These are phyloP conservation scores for Penicillium coprophilum DNA, from an alignment of 495 filamentous ascomycete genomes.

Conservation along the genomic window DNA sequence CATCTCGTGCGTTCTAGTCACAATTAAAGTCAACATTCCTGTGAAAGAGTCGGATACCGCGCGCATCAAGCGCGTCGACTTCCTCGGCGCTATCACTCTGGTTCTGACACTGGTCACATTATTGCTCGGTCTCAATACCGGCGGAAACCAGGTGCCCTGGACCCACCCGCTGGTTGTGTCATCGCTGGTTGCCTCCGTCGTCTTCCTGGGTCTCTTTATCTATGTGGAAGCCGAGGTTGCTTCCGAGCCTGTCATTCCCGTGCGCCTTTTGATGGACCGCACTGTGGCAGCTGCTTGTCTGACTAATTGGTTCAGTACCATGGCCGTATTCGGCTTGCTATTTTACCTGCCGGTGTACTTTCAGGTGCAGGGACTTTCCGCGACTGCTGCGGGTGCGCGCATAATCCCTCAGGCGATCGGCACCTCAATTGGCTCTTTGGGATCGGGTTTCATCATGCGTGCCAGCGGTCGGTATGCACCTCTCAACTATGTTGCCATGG, in stretches of 20 bases:
- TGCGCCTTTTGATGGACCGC: slow-evolving; percentile 69
- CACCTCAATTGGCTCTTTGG: slow-evolving; percentile 68
- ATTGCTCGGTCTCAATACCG: slow-evolving; percentile 77
- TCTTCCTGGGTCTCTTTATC: slow-evolving; percentile 53
- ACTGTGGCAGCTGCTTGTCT: slow-evolving; percentile 74
- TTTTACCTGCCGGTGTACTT: slow-evolving; percentile 85
- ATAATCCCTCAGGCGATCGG: slow-evolving; percentile 68
- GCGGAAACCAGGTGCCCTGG: slow-evolving; percentile 85
- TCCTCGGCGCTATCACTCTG: slow-evolving; percentile 68
- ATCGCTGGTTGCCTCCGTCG: slow-evolving; percentile 62
- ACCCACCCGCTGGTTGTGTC: slow-evolving; percentile 74
- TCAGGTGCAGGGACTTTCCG: slow-evolving; percentile 68
- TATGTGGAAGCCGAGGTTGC: slow-evolving; percentile 68
- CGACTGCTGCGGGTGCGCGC: slow-evolving; percentile 68
- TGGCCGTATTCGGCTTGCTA: slow-evolving; percentile 53
- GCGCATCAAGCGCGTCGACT: slow-evolving; percentile 76
- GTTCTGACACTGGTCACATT: slow-evolving; percentile 69
- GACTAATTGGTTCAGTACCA: slow-evolving; percentile 68
- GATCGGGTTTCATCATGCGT: slow-evolving; percentile 73
- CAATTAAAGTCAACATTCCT: slow-evolving; percentile 68
- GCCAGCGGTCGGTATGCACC: slow-evolving; percentile 68
- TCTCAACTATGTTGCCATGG: slow-evolving; percentile 55
- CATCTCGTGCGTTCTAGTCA: slow-evolving; percentile 65
- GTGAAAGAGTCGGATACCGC: slow-evolving; percentile 62
- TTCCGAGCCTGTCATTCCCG: slow-evolving; percentile 78